phyloP scores from a whole-genome alignment of 202 grass and related monocot species.

The Zizania palustris region DNA sequence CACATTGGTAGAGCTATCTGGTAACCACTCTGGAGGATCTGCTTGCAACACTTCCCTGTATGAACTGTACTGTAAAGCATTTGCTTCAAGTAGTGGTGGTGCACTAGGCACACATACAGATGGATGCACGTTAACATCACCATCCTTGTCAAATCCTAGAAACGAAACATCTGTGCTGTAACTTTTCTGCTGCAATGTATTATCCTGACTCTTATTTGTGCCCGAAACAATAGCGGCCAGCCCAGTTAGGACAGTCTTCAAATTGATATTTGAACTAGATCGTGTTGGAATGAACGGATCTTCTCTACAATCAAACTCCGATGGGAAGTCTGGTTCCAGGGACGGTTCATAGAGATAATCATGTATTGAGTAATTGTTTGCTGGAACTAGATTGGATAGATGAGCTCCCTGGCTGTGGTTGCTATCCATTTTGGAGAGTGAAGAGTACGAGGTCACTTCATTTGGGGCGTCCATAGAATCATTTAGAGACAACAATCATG shows the following conservation, averaged over 20 bases:
- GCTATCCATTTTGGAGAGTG: conserved; percentile 37
- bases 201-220: conserved; percentile 33
- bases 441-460: conserved; percentile 46
- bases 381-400: conserved; percentile 29
- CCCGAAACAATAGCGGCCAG: conserved; percentile 56
- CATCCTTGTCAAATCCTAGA: conserved; percentile 59
- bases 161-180: conserved; percentile 55
- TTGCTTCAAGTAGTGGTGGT: conserved; percentile 60
- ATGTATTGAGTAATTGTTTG: conserved; percentile 10
- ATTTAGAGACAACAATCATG: conserved; percentile 32
- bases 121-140: conserved; percentile 51
- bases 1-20: conserved; percentile 59
- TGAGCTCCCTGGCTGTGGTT: conserved; percentile 13
- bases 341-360: conserved; percentile 59
- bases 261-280: conserved; percentile 52
- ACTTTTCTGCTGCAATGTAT: conserved; percentile 31
- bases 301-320: conserved; percentile 43
- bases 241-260: conserved; percentile 67
- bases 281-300: conserved; percentile 29
- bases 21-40: conserved; percentile 76
- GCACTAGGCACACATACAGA: conserved; percentile 78
- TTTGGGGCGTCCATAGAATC: conserved; percentile 54
- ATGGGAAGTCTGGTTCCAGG: conserved; percentile 50
- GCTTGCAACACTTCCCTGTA: conserved; percentile 61
- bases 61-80: conserved; percentile 54